These are phyloP conservation scores for Tremella yokohamensis DNA, from an alignment of 768 basidiomycete genomes.

Conservation along the genomic window DNA sequence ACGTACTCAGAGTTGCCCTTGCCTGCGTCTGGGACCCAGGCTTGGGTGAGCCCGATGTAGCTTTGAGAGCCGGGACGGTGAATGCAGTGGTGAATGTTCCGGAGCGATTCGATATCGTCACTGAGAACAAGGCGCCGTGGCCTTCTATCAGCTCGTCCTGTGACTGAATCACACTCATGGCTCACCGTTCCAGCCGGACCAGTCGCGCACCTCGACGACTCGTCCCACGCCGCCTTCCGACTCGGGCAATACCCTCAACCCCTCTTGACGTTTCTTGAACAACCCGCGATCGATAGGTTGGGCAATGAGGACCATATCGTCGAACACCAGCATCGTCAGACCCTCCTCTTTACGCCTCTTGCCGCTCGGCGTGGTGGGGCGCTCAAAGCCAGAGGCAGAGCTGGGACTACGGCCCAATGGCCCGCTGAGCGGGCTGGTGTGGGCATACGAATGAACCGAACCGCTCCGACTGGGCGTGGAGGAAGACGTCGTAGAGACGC, in stretches of 20 bases:
- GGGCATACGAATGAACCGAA: constrained; percentile 1
- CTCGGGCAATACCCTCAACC: constrained; percentile 23
- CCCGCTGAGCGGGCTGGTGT: neutral
- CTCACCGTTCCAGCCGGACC: constrained; percentile 32
- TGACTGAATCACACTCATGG: neutral
- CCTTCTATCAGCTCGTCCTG: neutral
- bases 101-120: neutral
- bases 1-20: neutral
- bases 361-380: constrained; percentile 1
- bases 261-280: constrained; percentile 23
- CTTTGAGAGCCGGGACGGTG: neutral
- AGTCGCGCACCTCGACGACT: constrained; percentile 35
- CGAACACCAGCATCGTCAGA: constrained; percentile 35
- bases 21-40: neutral
- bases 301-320: constrained; percentile 39
- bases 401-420: constrained; percentile 3
- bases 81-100: neutral
- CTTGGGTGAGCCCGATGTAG: neutral
- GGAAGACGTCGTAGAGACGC: constrained; percentile 20
- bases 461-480: neutral
- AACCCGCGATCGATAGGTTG: constrained; percentile 15
- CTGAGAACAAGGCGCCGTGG: constrained; percentile 1
- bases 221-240: constrained; percentile 37
- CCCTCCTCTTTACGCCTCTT: constrained; percentile 27
- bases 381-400: constrained; percentile 4